These are phyloP conservation scores for Penicillium verrucosum DNA, from an alignment of 2,329 filamentous ascomycete genomes.

Conservation along the genomic window DNA sequence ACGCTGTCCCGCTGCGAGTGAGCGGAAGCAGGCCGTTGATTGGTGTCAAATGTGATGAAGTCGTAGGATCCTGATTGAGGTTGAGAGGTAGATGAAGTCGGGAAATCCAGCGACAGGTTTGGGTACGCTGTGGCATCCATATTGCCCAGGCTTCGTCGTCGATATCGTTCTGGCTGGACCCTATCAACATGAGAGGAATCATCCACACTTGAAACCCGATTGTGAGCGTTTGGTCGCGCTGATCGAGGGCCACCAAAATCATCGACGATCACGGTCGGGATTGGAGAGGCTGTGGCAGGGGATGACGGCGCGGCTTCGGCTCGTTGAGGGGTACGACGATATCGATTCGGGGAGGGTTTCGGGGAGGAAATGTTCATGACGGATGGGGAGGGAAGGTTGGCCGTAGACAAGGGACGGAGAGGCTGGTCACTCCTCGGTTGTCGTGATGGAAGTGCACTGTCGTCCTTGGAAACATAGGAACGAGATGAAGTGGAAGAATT, in stretches of 20 bases:
- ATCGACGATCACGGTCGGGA: constrained; percentile 30
- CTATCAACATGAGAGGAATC: constrained; percentile 59
- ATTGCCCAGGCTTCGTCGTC: constrained; percentile 78
- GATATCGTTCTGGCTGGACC: constrained; percentile 66
- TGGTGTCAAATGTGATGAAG: constrained; percentile 31
- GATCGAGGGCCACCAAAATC: constrained; percentile 42
- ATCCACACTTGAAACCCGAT: constrained; percentile 62
- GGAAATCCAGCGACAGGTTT: constrained; percentile 34
- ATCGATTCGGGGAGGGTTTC: constrained; percentile 77
- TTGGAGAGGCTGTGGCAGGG: constrained; percentile 2
- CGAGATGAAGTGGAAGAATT: constrained; percentile 50
- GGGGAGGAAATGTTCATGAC: constrained; percentile 49
- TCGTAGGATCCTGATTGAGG: constrained; percentile 35
- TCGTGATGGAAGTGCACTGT: constrained; percentile 44
- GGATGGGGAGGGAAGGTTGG: constrained; percentile 51
- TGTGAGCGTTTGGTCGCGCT: constrained; percentile 50
- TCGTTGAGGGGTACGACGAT: constrained; percentile 65
- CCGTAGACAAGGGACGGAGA: constrained; percentile 46
- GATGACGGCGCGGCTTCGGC: constrained; percentile 44
- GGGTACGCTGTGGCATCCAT: constrained; percentile 48
- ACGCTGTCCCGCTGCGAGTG: constrained; percentile 57
- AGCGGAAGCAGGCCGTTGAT: constrained; percentile 33
- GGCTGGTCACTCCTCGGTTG: constrained; percentile 36
- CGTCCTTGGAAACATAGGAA: constrained; percentile 49
- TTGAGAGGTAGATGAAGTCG: constrained; percentile 31